These are phyloP conservation scores for Cornus florida DNA, from an alignment of 148 eudicot genomes.

Conservation along the genomic window DNA sequence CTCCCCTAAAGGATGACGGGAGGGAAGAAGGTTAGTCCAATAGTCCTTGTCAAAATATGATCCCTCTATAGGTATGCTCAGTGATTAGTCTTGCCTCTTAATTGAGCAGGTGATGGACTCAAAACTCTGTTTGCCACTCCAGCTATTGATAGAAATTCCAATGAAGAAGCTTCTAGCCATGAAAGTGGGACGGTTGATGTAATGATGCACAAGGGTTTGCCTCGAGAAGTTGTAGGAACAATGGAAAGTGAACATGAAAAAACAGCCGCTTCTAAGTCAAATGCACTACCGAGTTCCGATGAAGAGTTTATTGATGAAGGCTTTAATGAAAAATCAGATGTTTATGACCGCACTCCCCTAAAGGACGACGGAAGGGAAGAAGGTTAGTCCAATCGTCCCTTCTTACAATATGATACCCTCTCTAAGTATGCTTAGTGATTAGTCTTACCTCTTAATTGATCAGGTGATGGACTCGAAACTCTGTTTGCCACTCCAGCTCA, in stretches of 20 bases:
- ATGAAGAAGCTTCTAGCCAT: not conserved
- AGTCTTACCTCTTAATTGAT: not conserved
- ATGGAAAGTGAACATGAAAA: not conserved
- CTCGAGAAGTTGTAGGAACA: not conserved
- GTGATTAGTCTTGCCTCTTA: not conserved
- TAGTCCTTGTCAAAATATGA: not conserved
- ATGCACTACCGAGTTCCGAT: not conserved
- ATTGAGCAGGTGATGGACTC: conserved; percentile 9
- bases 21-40: conserved; percentile 1
- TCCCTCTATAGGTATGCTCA: not conserved
- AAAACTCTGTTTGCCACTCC: conserved; percentile 24
- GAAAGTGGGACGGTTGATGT: not conserved
- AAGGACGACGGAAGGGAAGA: not conserved
- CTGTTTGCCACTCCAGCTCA: conserved; percentile 27
- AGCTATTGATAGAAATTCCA: not conserved
- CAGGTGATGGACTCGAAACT: conserved; percentile 6
- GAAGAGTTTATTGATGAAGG: not conserved
- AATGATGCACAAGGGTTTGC: not conserved
- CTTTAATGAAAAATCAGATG: too few relatives aligned
- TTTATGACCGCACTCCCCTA: not conserved
- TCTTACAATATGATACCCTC: not conserved
- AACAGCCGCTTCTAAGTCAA: not conserved
- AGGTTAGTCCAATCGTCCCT: not conserved
- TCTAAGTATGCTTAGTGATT: not conserved
- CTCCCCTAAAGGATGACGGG: conserved; percentile 9